These are phyloP conservation scores for Ballota nigra DNA, from an alignment of 257 asterid species.

Conservation along the genomic window DNA sequence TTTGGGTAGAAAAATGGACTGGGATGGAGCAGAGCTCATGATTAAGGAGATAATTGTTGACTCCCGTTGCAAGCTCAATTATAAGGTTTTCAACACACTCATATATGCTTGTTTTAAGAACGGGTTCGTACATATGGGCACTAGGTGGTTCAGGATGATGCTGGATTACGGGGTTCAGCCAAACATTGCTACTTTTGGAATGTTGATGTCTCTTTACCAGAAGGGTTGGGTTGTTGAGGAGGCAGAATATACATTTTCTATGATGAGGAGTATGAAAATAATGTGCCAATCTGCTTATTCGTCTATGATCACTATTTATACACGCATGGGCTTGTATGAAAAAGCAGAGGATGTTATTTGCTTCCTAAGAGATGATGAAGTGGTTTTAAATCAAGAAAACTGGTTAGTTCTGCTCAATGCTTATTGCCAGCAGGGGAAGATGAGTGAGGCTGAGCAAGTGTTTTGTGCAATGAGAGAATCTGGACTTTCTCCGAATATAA, in stretches of 20 bases:
- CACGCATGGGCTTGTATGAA: constrained; percentile 60
- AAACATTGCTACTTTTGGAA: constrained; percentile 82
- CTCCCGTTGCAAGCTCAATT: constrained; percentile 47
- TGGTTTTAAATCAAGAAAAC: constrained; percentile 63
- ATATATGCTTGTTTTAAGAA: constrained; percentile 63
- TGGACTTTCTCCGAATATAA: constrained; percentile 63
- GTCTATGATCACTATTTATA: constrained; percentile 78
- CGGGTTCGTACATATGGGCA: constrained; percentile 60
- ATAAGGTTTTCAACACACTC: constrained; percentile 67
- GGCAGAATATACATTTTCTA: constrained; percentile 67
- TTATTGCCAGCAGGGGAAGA: constrained; percentile 84
- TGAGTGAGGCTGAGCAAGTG: constrained; percentile 54
- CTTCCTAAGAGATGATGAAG: constrained; percentile 58
- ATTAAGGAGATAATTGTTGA: constrained; percentile 58
- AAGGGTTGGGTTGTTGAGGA: constrained; percentile 68
- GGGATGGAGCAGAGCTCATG: constrained; percentile 60
- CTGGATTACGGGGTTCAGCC: constrained; percentile 63
- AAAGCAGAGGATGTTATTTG: constrained; percentile 74
- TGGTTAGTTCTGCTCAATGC: constrained; percentile 90
- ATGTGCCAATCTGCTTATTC: constrained; percentile 77
- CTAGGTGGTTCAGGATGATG: constrained; percentile 75
- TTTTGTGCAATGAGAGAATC: constrained; percentile 55
- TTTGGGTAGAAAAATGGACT: constrained; percentile 65
- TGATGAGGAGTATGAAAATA: constrained; percentile 65
- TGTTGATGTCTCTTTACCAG: constrained; percentile 84